Evolutionary conservation across 495 filamentous ascomycete species (phyloP), one percentile per base, ranked within the genome.

Genomic region (Tetracladium marchalianum): DNA sequence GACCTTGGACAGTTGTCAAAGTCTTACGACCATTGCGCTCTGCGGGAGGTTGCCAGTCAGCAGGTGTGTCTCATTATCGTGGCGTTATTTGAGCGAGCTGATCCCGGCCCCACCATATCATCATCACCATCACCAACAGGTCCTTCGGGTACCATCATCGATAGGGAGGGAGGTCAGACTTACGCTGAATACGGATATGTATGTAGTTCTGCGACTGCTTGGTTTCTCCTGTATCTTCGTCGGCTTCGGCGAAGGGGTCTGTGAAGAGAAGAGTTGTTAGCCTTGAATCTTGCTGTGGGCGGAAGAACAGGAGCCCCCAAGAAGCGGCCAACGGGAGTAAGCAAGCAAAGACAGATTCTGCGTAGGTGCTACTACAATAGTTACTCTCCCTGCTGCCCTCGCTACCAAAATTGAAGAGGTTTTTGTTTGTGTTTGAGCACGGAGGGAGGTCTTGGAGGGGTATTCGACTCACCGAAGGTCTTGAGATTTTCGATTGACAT

Each of bases 221-320:
- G 56, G 80, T 82, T 69, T 92, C 84, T 73, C 88, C 89, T 68
- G 85, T 87, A 71, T 92, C 88, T 80, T 95, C 90, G 86, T 97
- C 92, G 82, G 90, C 93, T 86, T 98, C 92, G 83, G 92, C 92
- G 90, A 98, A 98, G 84, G 92, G 92, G 85, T 98, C 90, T 95
- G 42, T 47, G 33, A 39, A 1, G 45, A 27, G 34, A 48, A 39
- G 31, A 36, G 17, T 43, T 33, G 46, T 57, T 53, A 53, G 50
- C 46, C 17, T 13, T 15, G 17, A 27, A 3, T 27, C 22, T 7
- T 27, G 22, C 22, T 3, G 22, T 7, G 22, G 22, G 7, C 22
- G 22, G 22, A 27, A 3, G 22, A 27, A 7, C 3, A 27, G 22
- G 22, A 27, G 22, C 22, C 22, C n/a, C 22, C 22, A 27, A 27